Conservation (phyloP, 2,329 filamentous ascomycete genomes). For the Zymoseptoria tritici region DNA sequence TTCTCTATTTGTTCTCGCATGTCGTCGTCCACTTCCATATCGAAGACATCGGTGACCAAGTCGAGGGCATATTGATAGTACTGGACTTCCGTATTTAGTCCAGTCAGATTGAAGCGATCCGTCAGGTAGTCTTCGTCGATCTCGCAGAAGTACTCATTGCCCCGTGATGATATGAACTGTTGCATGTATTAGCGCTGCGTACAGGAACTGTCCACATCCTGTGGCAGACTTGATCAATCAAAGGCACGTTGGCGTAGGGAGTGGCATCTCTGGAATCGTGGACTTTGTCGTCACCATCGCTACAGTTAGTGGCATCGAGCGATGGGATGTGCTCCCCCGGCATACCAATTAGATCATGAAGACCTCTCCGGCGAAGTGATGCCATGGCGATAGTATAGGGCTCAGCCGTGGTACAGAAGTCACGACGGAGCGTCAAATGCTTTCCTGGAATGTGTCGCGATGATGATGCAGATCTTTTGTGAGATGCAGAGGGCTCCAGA, state of each 20-base stretch:
- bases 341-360: neutral
- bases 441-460: neutral
- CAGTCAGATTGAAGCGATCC: constrained; percentile 95
- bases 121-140: constrained; percentile 99
- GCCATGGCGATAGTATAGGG: neutral
- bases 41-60: constrained; percentile 95
- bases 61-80: constrained; percentile 99
- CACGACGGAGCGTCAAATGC: neutral
- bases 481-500: neutral
- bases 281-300: neutral
- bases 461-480: neutral
- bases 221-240: neutral
- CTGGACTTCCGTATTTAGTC: constrained; percentile 92
- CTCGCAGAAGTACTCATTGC: constrained; percentile 99
- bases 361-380: neutral
- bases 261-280: neutral
- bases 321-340: neutral
- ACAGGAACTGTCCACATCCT: neutral
- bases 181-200: constrained; percentile 6
- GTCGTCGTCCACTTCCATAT: constrained; percentile 96
- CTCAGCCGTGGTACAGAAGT: neutral
- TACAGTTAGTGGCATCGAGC: neutral
- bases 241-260: neutral
- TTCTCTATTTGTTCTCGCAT: constrained; percentile 98
- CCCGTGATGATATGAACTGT: constrained; percentile 94